A percentile compares a stretch with the other conserved stretches of the same genome.
Conservation (phyloP, 345 rosid genomes). For the Raphanus sativus region DNA sequence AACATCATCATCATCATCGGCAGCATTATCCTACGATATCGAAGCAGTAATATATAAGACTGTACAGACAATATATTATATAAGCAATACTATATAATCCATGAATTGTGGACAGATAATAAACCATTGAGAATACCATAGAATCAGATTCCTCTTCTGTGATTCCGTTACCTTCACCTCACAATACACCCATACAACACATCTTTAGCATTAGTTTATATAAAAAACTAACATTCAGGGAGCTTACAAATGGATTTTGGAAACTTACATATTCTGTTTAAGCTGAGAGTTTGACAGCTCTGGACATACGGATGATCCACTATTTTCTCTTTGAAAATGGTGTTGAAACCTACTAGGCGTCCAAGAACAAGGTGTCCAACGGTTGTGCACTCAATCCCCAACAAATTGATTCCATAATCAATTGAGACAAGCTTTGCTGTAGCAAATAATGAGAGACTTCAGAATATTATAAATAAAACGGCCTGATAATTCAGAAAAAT, state of each 20-base stretch:
- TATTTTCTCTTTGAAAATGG: not conserved
- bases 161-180: no score
- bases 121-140: no score
- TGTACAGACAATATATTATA: not conserved
- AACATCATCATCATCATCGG: not conserved
- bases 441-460: not conserved
- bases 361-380: not conserved
- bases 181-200: no score
- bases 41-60: not conserved
- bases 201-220: no score
- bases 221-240: not conserved
- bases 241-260: no score
- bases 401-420: not conserved
- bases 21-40: not conserved
- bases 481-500: not conserved
- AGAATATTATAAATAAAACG: not conserved
- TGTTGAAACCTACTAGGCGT: not conserved
- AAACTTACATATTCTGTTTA: not conserved
- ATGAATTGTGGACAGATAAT: no score
- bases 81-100: not conserved
- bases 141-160: no score
- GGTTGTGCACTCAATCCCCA: not conserved
- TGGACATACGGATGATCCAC: not conserved
- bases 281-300: not conserved
- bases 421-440: not conserved